Base-by-base conservation (phyloP, 75 land plant genomes). In the Isoetes taiwanensis region DNA sequence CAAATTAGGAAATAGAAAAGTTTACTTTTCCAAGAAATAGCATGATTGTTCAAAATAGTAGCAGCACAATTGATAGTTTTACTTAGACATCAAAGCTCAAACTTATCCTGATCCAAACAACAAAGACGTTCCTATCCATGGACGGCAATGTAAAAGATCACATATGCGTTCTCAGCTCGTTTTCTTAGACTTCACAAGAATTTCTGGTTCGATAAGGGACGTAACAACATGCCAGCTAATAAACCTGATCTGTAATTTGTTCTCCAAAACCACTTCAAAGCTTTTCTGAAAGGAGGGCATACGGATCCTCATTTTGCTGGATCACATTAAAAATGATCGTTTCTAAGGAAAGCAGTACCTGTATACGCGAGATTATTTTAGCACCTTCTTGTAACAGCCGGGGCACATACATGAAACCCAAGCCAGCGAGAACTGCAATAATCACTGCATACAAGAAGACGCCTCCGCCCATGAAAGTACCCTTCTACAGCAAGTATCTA, bases 381-480 rank as follows among this genome's bases (percentile, higher is more conserved):
- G 50, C 50, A 46, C 50, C 50, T 46, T 46, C 50, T 23, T 46
- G 50, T 5, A 46, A n/a, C 6, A 46, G 16, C 16, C 50, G 16
- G 8, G 50, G 50, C 23, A 46, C 23, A 23, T 46, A 46, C 50
- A 46, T 46, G 19, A 46, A 19, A 46, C 50, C 50, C 5, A 46
- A 23, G 5, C 50, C 50, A 6, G 50, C 23, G 4, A 46, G 50
- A 19, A 46, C 50, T 19, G 50, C 50, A n/a, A 46, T 46, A 4
- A 46, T 46, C 50, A 46, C 50, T 5, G 25, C 50, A 19, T 46
- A 46, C 50, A 46, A 46, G 25, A 46, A 46, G 25, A 46, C 50
- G 50, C 50, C 50, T 46, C 50, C 50, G 16, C 50, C 50, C 50
- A 8, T 16, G 50, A 6, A 46, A 46, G 50, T 46, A 46, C 50